Base-by-base conservation (phyloP, 768 basidiomycete genomes). In the Auricularia sp. region DNA sequence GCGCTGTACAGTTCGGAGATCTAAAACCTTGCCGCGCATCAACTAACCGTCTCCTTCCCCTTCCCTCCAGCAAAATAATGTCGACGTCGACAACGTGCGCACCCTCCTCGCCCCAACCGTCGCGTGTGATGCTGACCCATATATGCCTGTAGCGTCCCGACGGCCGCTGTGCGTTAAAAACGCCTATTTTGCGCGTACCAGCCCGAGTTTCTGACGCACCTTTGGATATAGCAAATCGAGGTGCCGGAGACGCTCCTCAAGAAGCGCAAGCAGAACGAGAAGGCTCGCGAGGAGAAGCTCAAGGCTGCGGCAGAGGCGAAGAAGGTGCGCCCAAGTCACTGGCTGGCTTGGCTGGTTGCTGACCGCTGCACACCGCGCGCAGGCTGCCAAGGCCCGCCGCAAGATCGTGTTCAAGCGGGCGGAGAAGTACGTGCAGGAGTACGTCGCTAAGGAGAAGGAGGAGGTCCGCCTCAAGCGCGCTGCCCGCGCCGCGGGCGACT, bases 191-290 rank as follows among this genome's bases (percentile, higher is more conserved):
- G 39, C 39, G 39, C 47, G 14, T 24, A 34, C 3, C 24, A 8
- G n/a, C 21, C 18, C 21, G 21, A 11, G 64, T 5, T 13, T 45
- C 39, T 65, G n/a, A 54, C 47, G 37, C 59, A 33, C 36, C 29
- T 29, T 42, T 33, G 61, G 8, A 7, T 61, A 67, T 72, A 93
- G 91, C 85, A 87, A 74, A 87, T 97, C 77, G 90, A 95, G 86
- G 95, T 96, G 80, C 95, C 95, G 77, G 95, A 97, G 88, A 98
- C 95, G 75, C 88, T 98, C 82, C 92, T 98, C 82, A 98, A 97
- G 86, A 98, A 96, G 83, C 88, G 95, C 81, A 94, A 95, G 82
- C 90, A 94, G 81, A 95, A 88, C 74, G 93, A 96, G 83, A 95
- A 95, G 83, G 90, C 89, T 68, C 84, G 93, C 73, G 94, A 95